Base-by-base conservation (phyloP, 192 early-diverging fungal species). In the Powellomyces hirtus region DNA sequence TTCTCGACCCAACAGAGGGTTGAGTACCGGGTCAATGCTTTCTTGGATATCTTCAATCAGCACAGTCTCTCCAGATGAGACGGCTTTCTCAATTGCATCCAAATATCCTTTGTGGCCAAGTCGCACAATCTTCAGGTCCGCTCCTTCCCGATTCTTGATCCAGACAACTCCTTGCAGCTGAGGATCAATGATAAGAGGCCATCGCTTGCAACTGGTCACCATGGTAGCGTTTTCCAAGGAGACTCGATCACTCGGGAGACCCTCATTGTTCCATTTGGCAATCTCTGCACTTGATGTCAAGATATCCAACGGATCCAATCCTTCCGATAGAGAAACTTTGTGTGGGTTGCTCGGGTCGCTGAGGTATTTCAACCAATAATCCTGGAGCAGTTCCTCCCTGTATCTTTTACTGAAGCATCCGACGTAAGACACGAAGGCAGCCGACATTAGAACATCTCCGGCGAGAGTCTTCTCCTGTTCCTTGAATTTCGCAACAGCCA, bases 141-240 rank as follows among this genome's bases (percentile, higher is more conserved):
- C 40, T 11, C 86, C 86, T 67, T 88, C 86, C 13, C 84, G 65
- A 50, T 79, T 85, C 59, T 81, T 87, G 53, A 88, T 81, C 86
- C 86, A 88, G 0, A 77, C 87, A 18, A 88, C 83, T 42, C 85
- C 86, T 71, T 88, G 86, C n/a, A 88, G 65, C 60, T 88, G 86
- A 20, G 86, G 86, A 62, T 88, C 86, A 45, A 88, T 85, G 55
- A 88, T 87, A 26, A 88, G 68, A 4, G 86, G 86, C 86, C 86
- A 88, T 59, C 86, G 75, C 62, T 85, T 87, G 64, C 85, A 87
- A 27, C 70, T 81, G 2, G 77, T 83, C 2, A 87, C 78, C 85
- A 86, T 88, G 8, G 79, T 79, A 5, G 84, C 86, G 55, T 88
- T 88, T 72, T 88, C 86, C 13, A 88, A 58, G 0, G 86, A 88